Percentiles rank a stretch among this genome's conserved stretches.
phyloP scores from a whole-genome alignment of 345 rosid species.

The Mangifera indica region DNA sequence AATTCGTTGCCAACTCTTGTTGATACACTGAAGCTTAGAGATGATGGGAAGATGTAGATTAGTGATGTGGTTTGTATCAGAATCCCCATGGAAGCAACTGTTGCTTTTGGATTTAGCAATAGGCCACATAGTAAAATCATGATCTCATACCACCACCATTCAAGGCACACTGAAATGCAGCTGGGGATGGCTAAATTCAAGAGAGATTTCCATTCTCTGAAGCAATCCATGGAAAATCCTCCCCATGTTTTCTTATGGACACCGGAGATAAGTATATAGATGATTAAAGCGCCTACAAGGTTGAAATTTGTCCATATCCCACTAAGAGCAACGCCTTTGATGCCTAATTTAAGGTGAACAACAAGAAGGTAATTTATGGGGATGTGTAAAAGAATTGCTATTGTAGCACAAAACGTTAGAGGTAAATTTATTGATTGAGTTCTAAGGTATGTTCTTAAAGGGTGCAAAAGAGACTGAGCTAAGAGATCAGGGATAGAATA shows the following conservation, averaged over 20 bases:
- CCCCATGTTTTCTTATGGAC: slow-evolving; percentile 51
- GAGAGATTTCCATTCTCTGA: slow-evolving; percentile 53
- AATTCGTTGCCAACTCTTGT: slow-evolving; percentile 73
- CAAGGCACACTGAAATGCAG: slow-evolving; percentile 78
- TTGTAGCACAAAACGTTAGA: slow-evolving; percentile 58
- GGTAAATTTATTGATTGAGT: slow-evolving; percentile 77
- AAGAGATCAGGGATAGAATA: slow-evolving; percentile 83
- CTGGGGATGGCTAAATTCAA: slow-evolving; percentile 62
- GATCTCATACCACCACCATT: slow-evolving; percentile 94
- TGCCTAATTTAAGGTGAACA: slow-evolving; percentile 50
- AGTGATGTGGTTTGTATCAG: slow-evolving; percentile 70
- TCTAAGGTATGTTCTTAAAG: slow-evolving; percentile 76
- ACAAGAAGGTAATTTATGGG: slow-evolving; percentile 66
- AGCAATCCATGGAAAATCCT: slow-evolving; percentile 60
- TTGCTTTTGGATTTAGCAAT: slow-evolving; percentile 51
- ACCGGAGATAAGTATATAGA: slow-evolving; percentile 53
- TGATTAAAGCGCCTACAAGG: slow-evolving; percentile 49
- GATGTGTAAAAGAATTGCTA: slow-evolving; percentile 59
- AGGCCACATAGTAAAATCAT: slow-evolving; percentile 73
- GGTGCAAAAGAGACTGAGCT: slow-evolving; percentile 75
- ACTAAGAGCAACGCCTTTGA: slow-evolving; percentile 72
- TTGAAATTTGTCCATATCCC: slow-evolving; percentile 71
- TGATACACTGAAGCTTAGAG: slow-evolving; percentile 70
- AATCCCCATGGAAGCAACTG: slow-evolving; percentile 79
- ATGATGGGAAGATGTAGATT: slow-evolving; percentile 79